Conservation (phyloP, 148 eudicot genomes). For the Silene latifolia region DNA sequence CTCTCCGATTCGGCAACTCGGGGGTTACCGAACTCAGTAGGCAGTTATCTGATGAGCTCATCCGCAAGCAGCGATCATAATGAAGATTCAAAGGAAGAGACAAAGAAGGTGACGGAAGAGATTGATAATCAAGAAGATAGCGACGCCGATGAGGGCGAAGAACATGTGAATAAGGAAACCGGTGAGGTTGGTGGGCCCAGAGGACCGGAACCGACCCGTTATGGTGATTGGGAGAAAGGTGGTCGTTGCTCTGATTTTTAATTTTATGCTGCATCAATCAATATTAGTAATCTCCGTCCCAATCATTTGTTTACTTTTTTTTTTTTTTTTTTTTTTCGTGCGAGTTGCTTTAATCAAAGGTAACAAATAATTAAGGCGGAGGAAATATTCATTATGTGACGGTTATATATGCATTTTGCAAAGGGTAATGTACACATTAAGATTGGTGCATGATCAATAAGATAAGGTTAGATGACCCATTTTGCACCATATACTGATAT, state of each 20-base stretch:
- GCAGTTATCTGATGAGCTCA: constrained; percentile 30
- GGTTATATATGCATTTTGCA: no score
- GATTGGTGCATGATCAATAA: no score
- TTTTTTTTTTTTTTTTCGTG: no score
- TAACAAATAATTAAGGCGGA: no score
- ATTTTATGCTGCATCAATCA: no score
- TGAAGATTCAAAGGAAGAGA: constrained; percentile 1
- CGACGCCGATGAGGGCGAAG: constrained; percentile 25
- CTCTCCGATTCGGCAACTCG: constrained; percentile 21
- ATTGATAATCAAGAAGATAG: background rate
- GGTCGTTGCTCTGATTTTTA: constrained; percentile 93
- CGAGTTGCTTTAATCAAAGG: no score
- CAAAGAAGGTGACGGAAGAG: constrained; percentile 8
- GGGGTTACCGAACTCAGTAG: constrained; percentile 22
- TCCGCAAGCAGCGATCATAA: constrained; percentile 26
- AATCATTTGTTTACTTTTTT: no score
- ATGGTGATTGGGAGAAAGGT: constrained; percentile 84
- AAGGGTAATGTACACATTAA: no score
- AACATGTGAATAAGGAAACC: constrained; percentile 47
- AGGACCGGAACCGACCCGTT: constrained; percentile 94
- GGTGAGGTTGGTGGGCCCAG: constrained; percentile 91
- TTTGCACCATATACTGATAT: no score
- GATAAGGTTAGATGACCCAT: no score
- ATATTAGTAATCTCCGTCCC: no score
- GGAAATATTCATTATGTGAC: no score